Evolutionary conservation across 345 rosid species (phyloP), one percentile per base, ranked within the genome.

Genomic region (Psidium guajava): DNA sequence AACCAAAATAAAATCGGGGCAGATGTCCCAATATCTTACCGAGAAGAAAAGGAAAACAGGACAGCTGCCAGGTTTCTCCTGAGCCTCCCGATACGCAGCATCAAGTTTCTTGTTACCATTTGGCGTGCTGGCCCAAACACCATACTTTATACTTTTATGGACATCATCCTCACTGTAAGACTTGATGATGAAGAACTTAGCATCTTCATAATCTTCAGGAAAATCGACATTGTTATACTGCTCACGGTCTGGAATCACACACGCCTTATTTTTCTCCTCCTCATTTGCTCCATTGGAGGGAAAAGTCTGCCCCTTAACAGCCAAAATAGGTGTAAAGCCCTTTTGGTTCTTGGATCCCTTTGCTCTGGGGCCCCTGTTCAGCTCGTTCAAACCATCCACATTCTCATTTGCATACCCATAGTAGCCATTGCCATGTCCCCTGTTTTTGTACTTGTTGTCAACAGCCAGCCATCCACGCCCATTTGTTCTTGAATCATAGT

Each of bases 111-210:
- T 94, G 91, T 97, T 97, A 52, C 99, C 99, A 88, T 92, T 94
- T 83, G 98, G 97, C 52, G 99, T 97, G 88, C 99, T 95, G 28
- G 98, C 96, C 99, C 99, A 97, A 9, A 95, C 98, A 84, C 86
- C 93, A 85, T 97, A 97, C 86, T 97, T 97, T 73, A 96, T 93
- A 85, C 98, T 93, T 92, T 97, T 95, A 86, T 97, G 99, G 44
- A 97, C 95, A 91, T 97, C 99, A 90, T 95, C 99, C 87, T 97
- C 99, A n/a, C 98, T 97, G 87, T 97, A 97, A 0, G 99, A 97
- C 92, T 97, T 97, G 61, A 97, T 95, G 28, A 97, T 89, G 87
- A 94, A 97, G 91, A 94, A 93, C 88, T 94, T 95, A 22, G 99
- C 98, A 86, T 94, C 92, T 1, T 74, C 24, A 74, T 93, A 93